Evolutionary conservation across 2,329 filamentous ascomycete species (phyloP).

Genomic region (Aspergillus luchuensis): DNA sequence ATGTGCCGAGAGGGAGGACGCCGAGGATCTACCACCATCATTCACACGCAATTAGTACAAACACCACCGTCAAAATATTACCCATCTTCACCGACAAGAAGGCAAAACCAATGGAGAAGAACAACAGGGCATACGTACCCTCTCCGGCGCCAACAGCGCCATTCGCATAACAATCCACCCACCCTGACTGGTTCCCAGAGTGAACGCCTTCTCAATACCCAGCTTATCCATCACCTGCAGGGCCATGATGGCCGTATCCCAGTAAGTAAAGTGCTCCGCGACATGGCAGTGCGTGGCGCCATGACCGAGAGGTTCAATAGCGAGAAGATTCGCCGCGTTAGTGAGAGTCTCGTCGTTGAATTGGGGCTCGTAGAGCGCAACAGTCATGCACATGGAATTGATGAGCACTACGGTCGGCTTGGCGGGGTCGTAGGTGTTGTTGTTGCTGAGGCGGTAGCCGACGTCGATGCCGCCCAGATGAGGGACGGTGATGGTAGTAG

Average conservation of each 20-base stretch:
- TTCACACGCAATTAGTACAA: too few species aligned
- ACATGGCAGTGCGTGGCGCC: constrained; percentile 49
- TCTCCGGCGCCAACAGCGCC: constrained; percentile 54
- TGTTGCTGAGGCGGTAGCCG: constrained; percentile 49
- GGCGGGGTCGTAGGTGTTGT: constrained; percentile 46
- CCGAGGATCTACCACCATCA: constrained; percentile 47
- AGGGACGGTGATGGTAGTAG: constrained; percentile 46
- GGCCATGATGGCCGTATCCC: constrained; percentile 58
- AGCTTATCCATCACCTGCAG: constrained; percentile 57
- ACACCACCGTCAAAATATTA: too few species aligned
- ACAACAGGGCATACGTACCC: constrained; percentile 33
- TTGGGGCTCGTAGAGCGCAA: constrained; percentile 48
- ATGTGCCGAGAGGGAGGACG: constrained; percentile 56
- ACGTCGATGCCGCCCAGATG: constrained; percentile 55
- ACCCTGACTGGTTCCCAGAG: constrained; percentile 56
- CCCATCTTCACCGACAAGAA: too few species aligned
- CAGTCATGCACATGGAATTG: constrained; percentile 55
- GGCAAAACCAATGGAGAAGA: too few species aligned
- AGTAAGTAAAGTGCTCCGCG: constrained; percentile 55
- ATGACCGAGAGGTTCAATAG: constrained; percentile 57
- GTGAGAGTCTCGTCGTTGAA: constrained; percentile 41
- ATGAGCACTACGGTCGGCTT: constrained; percentile 57
- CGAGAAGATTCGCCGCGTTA: constrained; percentile 51
- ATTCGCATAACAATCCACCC: constrained; percentile 56
- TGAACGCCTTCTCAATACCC: constrained; percentile 49